Evolutionary conservation across 2,329 filamentous ascomycete species (phyloP).

Genomic region (Anthostomella pinea): DNA sequence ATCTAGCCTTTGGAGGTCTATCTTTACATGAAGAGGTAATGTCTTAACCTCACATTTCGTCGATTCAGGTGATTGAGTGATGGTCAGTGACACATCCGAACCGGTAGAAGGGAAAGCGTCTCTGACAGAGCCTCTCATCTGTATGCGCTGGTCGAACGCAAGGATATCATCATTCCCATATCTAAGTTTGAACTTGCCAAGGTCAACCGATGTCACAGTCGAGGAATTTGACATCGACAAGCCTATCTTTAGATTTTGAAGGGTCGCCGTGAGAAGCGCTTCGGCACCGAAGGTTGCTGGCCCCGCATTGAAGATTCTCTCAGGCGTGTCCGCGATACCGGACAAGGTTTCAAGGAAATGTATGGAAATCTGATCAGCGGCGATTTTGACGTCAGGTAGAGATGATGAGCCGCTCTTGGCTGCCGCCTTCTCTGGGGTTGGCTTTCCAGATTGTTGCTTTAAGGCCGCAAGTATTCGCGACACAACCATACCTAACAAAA

Average conservation of each 20-base stretch:
- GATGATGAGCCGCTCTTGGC: constrained; percentile 16
- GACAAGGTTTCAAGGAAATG: constrained; percentile 54
- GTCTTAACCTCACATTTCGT: constrained; percentile 66
- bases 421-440: constrained; percentile 11
- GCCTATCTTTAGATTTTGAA: constrained; percentile 43
- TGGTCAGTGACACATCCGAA: constrained; percentile 55
- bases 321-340: constrained; percentile 50
- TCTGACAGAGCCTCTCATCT: constrained; percentile 57
- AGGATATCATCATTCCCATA: constrained; percentile 62
- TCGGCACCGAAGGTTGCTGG: constrained; percentile 44
- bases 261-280: constrained; percentile 49
- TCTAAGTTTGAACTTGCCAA: constrained; percentile 60
- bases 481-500: constrained; percentile 51
- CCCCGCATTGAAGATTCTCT: constrained; percentile 41
- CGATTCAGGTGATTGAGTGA: constrained; percentile 43
- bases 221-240: constrained; percentile 27
- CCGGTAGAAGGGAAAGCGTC: constrained; percentile 57
- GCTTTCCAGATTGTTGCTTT: constrained; percentile 27
- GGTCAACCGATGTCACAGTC: constrained; percentile 39
- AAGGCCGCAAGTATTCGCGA: constrained; percentile 47
- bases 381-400: constrained; percentile 42
- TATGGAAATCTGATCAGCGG: constrained; percentile 48
- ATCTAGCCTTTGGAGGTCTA: constrained; percentile 79
- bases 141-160: constrained; percentile 57
- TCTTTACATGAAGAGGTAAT: constrained; percentile 68